These are phyloP conservation scores for Malassezia globosa DNA, from an alignment of 1,284 basidiomycete genomes.

Conservation along the genomic window DNA sequence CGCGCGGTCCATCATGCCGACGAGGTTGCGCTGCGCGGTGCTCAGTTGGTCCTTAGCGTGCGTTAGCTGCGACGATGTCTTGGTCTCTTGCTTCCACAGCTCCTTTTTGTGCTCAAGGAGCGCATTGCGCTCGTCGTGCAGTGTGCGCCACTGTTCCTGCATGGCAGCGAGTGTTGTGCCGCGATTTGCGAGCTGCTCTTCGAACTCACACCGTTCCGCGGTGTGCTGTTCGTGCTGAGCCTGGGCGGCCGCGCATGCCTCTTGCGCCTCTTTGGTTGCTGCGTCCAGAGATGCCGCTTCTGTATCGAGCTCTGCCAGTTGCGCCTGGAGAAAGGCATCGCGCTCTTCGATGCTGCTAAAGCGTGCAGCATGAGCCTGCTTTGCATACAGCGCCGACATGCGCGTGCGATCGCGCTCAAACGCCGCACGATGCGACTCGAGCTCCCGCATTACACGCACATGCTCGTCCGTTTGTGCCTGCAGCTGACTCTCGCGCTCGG, in stretches of 20 bases:
- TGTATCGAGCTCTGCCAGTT: constrained; percentile 27
- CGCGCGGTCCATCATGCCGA: constrained; percentile 81
- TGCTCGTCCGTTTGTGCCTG: constrained; percentile 59
- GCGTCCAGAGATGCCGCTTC: constrained; percentile 21
- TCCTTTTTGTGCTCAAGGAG: constrained; percentile 46
- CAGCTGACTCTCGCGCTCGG: constrained; percentile 57
- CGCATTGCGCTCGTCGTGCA: constrained; percentile 44
- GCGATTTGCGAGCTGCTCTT: constrained; percentile 58
- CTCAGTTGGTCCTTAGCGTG: constrained; percentile 71
- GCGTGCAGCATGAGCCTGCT: constrained; percentile 37
- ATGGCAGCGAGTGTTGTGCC: constrained; percentile 24
- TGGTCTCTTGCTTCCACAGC: constrained; percentile 63
- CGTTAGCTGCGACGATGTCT: constrained; percentile 62
- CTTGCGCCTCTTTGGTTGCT: constrained; percentile 18
- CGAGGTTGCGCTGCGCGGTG: constrained; percentile 64
- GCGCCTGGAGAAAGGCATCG: constrained; percentile 30
- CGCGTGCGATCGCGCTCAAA: constrained; percentile 33
- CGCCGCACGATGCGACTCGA: constrained; percentile 19
- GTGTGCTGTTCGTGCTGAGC: constrained; percentile 61
- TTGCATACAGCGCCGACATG: constrained; percentile 34
- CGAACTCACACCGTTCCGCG: constrained; percentile 49
- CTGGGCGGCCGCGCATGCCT: constrained; percentile 17
- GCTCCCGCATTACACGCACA: constrained; percentile 53
- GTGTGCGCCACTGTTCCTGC: constrained; percentile 23
- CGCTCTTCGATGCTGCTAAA: constrained; percentile 34